Percentiles rank a stretch among this genome's conserved stretches.
These are phyloP conservation scores for Pyrus pyrifolia DNA, from an alignment of 306 rosid genomes.

Conservation along the genomic window DNA sequence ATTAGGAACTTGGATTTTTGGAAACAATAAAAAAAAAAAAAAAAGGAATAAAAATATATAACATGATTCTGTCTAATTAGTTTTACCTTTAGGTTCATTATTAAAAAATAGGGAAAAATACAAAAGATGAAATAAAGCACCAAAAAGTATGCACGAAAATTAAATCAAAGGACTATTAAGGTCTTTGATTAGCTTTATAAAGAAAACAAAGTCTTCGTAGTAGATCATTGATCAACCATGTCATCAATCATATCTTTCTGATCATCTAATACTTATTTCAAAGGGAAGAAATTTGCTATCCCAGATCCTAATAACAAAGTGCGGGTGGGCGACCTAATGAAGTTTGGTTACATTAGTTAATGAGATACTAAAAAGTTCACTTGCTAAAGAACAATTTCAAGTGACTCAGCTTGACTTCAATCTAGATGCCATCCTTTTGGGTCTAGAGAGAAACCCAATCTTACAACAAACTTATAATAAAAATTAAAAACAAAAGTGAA, in stretches of 20 bases:
- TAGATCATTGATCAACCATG: background rate
- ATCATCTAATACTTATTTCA: background rate
- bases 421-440: too few species aligned
- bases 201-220: background rate
- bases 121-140: background rate
- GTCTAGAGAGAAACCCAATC: too few species aligned
- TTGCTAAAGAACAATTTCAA: background rate
- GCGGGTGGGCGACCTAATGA: background rate
- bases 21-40: background rate
- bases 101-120: background rate
- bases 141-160: background rate
- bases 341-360: background rate
- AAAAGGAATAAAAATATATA: background rate
- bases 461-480: background rate
- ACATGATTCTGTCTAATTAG: background rate
- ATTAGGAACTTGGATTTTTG: background rate
- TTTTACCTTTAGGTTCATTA: background rate
- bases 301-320: background rate
- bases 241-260: background rate
- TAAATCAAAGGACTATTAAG: background rate
- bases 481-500: background rate
- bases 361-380: background rate
- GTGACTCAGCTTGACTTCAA: background rate
- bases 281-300: background rate
- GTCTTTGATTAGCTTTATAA: background rate